Evolutionary conservation across 805 yeast genomes (phyloP).

Genomic region (Alloascoidea hylecoeti): DNA sequence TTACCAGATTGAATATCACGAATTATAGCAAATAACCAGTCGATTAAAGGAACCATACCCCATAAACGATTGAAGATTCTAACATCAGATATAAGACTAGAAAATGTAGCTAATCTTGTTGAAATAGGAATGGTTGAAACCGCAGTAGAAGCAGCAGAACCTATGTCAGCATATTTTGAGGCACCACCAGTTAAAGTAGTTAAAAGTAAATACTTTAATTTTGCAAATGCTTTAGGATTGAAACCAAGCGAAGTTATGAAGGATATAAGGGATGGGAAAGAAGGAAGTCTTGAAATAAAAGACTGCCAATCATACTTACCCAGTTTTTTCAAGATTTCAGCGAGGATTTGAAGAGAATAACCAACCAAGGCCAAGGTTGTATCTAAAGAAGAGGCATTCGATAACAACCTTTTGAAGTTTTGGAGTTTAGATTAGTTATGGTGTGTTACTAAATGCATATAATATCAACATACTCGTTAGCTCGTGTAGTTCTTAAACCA

Average conservation of each 20-base stretch:
- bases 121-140: not conserved
- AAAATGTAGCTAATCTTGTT: slow-evolving; percentile 1
- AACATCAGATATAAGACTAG: slow-evolving; percentile 15
- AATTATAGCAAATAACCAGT: slow-evolving; percentile 17
- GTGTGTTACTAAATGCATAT: not conserved
- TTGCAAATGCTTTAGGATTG: not conserved
- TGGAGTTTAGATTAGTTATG: not conserved
- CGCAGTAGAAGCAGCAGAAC: not conserved
- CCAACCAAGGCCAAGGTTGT: slow-evolving; percentile 1
- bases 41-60: slow-evolving; percentile 18
- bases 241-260: not conserved
- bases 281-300: not conserved
- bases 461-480: not conserved
- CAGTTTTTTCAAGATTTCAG: not conserved
- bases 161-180: not conserved
- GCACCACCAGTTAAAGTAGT: not conserved
- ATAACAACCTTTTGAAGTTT: not conserved
- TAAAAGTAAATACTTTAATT: not conserved
- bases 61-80: slow-evolving; percentile 22
- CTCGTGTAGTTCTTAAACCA: not conserved
- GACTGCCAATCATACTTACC: not conserved
- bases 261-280: no score
- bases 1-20: not conserved
- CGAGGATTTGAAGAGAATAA: not conserved
- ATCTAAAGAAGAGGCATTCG: not conserved